Base-by-base conservation (phyloP, 2,329 filamentous ascomycete genomes). In the Trichophyton benhamiae region DNA sequence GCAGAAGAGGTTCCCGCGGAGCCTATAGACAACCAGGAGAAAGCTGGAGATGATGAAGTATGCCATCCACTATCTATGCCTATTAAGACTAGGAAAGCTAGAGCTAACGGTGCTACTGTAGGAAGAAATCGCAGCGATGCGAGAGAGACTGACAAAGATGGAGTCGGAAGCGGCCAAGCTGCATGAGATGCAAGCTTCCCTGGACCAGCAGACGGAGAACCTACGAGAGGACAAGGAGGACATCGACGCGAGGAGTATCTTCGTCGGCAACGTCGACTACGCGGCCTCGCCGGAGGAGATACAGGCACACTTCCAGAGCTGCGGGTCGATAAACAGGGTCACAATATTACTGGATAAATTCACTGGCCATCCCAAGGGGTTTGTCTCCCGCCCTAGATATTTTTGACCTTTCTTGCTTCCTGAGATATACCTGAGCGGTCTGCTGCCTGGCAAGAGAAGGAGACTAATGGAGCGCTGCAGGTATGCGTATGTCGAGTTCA, bases 361-460 rank as follows among this genome's bases (percentile, higher is more conserved):
- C 72, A 96, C 91, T 9, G 94, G 94, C 66, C 91, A 97, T 80
- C 94, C 94, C n/a, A 99, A 99, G 81, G 94, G 94, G 91, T 96
- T 80, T 76, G 87, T 83, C 59, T 60, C 48, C 20, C 33, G 9
- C 59, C 30, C 38, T 44, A 22, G 11, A 15, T 30, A 30, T 48
- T 20, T 20, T 44, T 27, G 25, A 27, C 46, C 46, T 59, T 17
- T 6, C 36, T 27, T 44, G 22, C 4, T 46, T 59, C 55, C 44
- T 63, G 61, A 59, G 53, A 64, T 22, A 11, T 55, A 22, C 30
- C 11, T 6, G 49, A 17, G 30, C 49, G 60, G 8, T 72, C 72
- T 78, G 79, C 79, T 80, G 77, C 80, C 80, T 82, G 80, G 80
- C 80, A 83, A 82, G 79, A 82, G 79, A 76, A 73, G 78, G 67